Percentiles rank a stretch among this genome's conserved stretches.
These are phyloP conservation scores for Ceratorhiza oryzae-sativae DNA, from an alignment of 1,284 basidiomycete species.

Conservation along the genomic window DNA sequence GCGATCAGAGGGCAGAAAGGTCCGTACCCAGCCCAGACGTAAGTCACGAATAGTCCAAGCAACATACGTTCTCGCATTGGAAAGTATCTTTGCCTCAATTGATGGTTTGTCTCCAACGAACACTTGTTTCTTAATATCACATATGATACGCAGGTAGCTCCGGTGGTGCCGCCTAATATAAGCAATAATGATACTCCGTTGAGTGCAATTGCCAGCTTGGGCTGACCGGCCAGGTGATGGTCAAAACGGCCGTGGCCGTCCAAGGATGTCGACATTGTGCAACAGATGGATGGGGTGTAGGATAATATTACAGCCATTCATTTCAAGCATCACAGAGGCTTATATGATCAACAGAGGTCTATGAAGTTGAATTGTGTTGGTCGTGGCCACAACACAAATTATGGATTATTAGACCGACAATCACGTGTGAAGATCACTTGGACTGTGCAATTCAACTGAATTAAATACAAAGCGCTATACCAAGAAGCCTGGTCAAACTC, in stretches of 20 bases:
- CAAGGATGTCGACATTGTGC: neutral
- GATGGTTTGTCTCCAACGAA: neutral
- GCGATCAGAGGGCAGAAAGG: neutral
- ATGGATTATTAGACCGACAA: neutral
- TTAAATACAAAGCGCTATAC: neutral
- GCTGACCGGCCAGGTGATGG: neutral
- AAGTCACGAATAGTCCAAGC: constrained; percentile 23
- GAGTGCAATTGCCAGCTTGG: neutral
- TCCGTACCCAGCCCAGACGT: constrained; percentile 20
- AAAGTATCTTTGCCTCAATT: neutral
- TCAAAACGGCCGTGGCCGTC: neutral
- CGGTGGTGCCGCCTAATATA: neutral
- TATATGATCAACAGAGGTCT: neutral
- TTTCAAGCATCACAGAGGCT: neutral
- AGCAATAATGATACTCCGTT: neutral
- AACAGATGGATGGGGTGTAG: neutral
- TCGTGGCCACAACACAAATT: neutral
- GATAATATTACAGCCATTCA: neutral
- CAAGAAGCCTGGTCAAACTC: constrained; percentile 1
- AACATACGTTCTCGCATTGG: constrained; percentile 35
- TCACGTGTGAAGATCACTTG: neutral
- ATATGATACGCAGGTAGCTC: constrained; percentile 2
- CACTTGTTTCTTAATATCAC: neutral
- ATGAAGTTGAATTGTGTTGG: neutral
- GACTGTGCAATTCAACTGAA: neutral